Evolutionary conservation across 352 stramenopile species (phyloP), one percentile per base, ranked within the genome.

Genomic region (Nothophytophthora sp.): DNA sequence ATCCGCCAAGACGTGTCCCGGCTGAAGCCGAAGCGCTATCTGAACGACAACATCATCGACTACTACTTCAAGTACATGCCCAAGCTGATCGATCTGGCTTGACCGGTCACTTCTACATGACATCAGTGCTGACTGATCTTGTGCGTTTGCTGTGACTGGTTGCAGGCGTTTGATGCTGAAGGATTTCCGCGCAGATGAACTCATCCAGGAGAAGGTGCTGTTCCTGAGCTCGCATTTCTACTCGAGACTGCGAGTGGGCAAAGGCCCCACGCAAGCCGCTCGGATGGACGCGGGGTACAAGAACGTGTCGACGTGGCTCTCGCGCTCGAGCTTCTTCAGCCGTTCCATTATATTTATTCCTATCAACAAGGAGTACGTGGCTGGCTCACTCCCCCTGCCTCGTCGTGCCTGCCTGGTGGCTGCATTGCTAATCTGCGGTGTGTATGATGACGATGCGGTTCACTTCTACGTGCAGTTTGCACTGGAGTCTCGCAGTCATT

Each of bases 11-110:
- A 95, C 55, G 57, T 92, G 7, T 60, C 48, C 11, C 61, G 81
- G 3, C 43, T 92, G 16, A 72, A 81, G 32, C 81, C 84, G 10
- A 68, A 59, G 6, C 83, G 90, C 35, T 97, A 96, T 54, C 64
- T 97, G 39, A 97, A 97, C 61, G 89, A 97, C 67, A 97, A 91
- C 62, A 83, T 97, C 39, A 90, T 97, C 55, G 88, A 97, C 51
- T 96, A 95, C 50, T 95, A 94, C 38, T 84, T 97, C 60, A 96
- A 96, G 87, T 92, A 76, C 36, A 75, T 54, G 9, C 11, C 16
- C 27, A 6, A n/a, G 1, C 47, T 28, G 11, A 2, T 46, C 39
- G 18, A 16, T 3, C 12, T n/a, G 27, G n/a, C 29, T n/a, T 2
- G 37, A 4, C 20, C 9, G 19, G 9, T 29, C n/a, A n/a, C n/a